A percentile compares a stretch with the other conserved stretches of the same genome.
Conservation (phyloP, 495 filamentous ascomycete genomes). For the Penicillium paxilli region DNA sequence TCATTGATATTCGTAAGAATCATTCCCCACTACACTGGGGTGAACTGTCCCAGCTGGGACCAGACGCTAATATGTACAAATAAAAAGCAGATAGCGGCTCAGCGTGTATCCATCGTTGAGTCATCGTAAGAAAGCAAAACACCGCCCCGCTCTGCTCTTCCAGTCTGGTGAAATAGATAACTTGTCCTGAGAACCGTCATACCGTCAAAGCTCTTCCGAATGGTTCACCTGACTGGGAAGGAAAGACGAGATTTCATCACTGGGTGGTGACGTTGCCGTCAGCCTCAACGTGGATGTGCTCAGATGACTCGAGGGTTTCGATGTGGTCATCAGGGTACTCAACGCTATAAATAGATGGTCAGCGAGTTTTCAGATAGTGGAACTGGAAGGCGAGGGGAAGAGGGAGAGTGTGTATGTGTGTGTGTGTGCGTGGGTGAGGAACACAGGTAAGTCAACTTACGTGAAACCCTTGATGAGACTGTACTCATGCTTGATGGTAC, state of each 20-base stretch:
- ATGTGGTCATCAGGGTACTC: slow-evolving; percentile 68
- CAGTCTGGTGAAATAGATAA: background rate
- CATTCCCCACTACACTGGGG: background rate
- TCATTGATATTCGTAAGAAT: slow-evolving; percentile 1
- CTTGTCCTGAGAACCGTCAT: background rate
- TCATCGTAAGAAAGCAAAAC: slow-evolving; percentile 17
- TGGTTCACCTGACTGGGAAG: background rate
- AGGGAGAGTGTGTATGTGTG: background rate
- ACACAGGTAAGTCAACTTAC: slow-evolving; percentile 50
- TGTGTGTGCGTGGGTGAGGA: slow-evolving; percentile 6
- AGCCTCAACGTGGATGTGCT: slow-evolving; percentile 74
- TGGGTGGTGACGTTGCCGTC: slow-evolving; percentile 73
- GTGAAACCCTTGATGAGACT: slow-evolving; percentile 86
- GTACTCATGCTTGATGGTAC: slow-evolving; percentile 80
- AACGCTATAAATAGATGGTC: slow-evolving; percentile 54
- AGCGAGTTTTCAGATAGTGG: background rate
- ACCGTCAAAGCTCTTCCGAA: background rate
- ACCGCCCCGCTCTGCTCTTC: background rate
- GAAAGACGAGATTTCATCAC: slow-evolving; percentile 30
- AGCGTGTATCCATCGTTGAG: slow-evolving; percentile 19
- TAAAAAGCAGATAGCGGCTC: slow-evolving; percentile 8
- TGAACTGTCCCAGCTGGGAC: background rate
- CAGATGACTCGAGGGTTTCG: slow-evolving; percentile 57
- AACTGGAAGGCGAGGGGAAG: background rate
- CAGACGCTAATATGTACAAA: slow-evolving; percentile 10